Evolutionary conservation across 306 rosid genomes (phyloP), one percentile per base, ranked within the genome.

Genomic region (Casuarina equisetifolia): DNA sequence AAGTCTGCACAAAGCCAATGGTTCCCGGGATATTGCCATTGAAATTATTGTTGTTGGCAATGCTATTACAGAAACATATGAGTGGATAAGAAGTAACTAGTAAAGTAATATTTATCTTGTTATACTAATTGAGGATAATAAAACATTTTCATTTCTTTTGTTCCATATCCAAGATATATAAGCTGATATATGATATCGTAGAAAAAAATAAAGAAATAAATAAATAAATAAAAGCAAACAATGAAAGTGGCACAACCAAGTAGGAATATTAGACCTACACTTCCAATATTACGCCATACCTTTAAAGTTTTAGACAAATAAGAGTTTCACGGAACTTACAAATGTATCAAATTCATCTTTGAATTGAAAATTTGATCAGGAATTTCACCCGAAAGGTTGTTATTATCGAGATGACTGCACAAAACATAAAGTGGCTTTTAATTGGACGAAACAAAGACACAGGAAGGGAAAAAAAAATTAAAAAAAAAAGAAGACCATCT

Each of bases 1-100:
- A 78, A 69, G 38, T 13, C 75, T 53, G 40, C 73, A 89, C 90
- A 48, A 74, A 86, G 75, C 89, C 92, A 69, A 91, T 78, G 39
- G 91, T 88, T 20, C 78, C 69, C 58, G 96, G 97, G 64, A 93
- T 88, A 66, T 40, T 72, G 12, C 97, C 94, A 10, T 5, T 79
- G 43, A 93, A 79, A 10, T 55, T 0, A 80, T 93, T 93, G 19
- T 11, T 16, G 38, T 91, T 93, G 5, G 91, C 85, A 74, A 92
- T 86, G 82, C 97, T 93, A 92, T 80, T 39, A 74, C 50, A 61
- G 77, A 75, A 20, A 42, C 19, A 66, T 36, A 63, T 69, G 12
- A 5, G 42, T 25, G n/a, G 71, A 1, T 40, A 25, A 25, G 42
- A 25, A 38, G 59, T 39, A 3, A 40, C 38, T 10, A 40, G 20